A percentile compares a stretch with the other conserved stretches of the same genome.
These are phyloP conservation scores for Prosopis cineraria DNA, from an alignment of 306 rosid genomes.

Conservation along the genomic window DNA sequence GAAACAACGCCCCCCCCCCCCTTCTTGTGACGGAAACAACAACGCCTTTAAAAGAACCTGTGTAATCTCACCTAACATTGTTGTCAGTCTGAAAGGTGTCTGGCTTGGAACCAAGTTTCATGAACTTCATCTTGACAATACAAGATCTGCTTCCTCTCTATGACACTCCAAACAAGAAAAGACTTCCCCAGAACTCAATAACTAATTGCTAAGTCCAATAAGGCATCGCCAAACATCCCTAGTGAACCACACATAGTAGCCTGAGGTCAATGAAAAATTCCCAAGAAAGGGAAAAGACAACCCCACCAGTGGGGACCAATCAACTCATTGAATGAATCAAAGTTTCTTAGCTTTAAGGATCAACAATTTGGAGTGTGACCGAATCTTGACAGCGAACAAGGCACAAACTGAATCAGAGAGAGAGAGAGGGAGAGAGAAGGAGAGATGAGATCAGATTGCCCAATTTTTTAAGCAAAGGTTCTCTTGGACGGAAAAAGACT, in stretches of 20 bases:
- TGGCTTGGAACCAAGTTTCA: slow-evolving; percentile 98
- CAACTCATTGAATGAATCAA: slow-evolving; percentile 44
- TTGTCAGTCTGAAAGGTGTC: slow-evolving; percentile 85
- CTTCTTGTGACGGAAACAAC: not conserved
- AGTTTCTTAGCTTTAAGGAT: slow-evolving; percentile 54
- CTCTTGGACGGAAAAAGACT: slow-evolving; percentile 81
- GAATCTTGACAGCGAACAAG: slow-evolving; percentile 84
- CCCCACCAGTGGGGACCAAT: slow-evolving; percentile 51
- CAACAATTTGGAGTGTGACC: slow-evolving; percentile 44
- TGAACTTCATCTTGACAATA: slow-evolving; percentile 83
- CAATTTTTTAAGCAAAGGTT: slow-evolving; percentile 65
- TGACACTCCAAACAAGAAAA: slow-evolving; percentile 6
- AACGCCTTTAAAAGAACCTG: slow-evolving; percentile 29
- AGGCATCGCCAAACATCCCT: slow-evolving; percentile 40
- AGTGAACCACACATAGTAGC: slow-evolving; percentile 28
- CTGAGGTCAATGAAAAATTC: slow-evolving; percentile 21
- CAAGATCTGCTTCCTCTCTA: slow-evolving; percentile 52
- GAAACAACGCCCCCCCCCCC: no score
- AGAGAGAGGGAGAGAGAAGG: slow-evolving; percentile 43
- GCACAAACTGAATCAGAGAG: slow-evolving; percentile 65
- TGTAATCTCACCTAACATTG: slow-evolving; percentile 77
- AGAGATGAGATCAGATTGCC: slow-evolving; percentile 44
- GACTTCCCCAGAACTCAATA: slow-evolving; percentile 45
- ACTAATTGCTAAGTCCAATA: slow-evolving; percentile 41
- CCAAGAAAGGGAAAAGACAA: slow-evolving; percentile 41